Evolutionary conservation across 2,329 filamentous ascomycete species (phyloP), one percentile per base, ranked within the genome.

Genomic region (Thielaviopsis musarum): DNA sequence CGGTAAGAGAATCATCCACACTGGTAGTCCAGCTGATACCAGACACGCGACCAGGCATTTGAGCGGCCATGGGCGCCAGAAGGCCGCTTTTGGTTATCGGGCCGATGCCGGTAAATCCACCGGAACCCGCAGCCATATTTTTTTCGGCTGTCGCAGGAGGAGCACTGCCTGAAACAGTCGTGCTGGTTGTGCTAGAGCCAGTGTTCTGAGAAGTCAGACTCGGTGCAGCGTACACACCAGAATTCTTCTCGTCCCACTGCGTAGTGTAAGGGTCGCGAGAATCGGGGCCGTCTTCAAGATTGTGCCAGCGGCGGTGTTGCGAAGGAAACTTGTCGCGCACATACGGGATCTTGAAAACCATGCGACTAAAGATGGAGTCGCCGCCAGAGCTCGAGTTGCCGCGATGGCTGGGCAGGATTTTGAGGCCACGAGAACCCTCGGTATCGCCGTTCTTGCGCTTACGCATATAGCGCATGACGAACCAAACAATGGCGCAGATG

Each of bases 391-490:
- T 54, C 19, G 51, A 30, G 38, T 41, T 51, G n/a, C 53, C n/a
- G 15, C 34, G 38, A 12, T 17, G 17, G 24, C 19, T 17, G 17
- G 57, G 57, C 53, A 21, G 15, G 22, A 21, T 10, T 17, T 30
- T 34, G 9, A 19, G 12, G 17, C 52, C 10, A 10, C 45, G 17
- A 21, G 45, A 49, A n/a, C 6, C n/a, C 12, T n/a, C 30, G 9
- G 9, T 17, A 1, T 30, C 17, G 15, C 24, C 19, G 1, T 17
- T 38, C 22, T 41, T 59, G 51, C 59, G 59, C 15, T 54, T 45
- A 30, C 59, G 54, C 41, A 56, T 51, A 15, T 54, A 52, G 26
- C 60, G 60, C 60, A 59, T 54, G 19, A 62, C 15, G 21, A 62
- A 53, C 60, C 60, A 62, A 15, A 53, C 30, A 22, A 52, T 17